Base-by-base conservation (phyloP, 352 stramenopile genomes). In the Globisporangium perplexum region DNA sequence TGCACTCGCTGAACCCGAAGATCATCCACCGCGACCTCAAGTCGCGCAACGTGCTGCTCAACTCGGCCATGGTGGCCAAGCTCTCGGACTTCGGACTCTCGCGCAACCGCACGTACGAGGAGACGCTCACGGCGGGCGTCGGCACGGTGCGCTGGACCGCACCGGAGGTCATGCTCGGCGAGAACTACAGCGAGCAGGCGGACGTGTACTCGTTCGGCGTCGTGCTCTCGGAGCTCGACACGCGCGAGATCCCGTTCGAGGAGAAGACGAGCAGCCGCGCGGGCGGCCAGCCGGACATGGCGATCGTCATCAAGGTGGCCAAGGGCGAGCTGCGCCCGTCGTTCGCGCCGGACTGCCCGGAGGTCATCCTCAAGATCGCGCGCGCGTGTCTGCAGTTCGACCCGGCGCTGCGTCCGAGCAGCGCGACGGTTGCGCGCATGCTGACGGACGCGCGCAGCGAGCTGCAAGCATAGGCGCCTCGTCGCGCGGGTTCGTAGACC, bases 191-290 rank as follows among this genome's bases (percentile, higher is more conserved):
- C 30, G 85, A 93, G 53, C 74, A 90, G 63, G 81, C 82, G 28
- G 85, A 95, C 52, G 79, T 95, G 47, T 95, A 92, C 76, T 93
- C 85, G 65, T 95, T 88, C 50, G 85, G 85, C 59, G 81, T 95
- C 50, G 84, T 95, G 57, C 72, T 95, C 24, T 90, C 74, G 42
- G 84, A 95, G 59, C 62, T 95, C 30, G 84, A 95, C 64, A 92
- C 84, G 57, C 84, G 75, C 44, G 82, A 91, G 69, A 93, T 95
- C 51, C 84, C 84, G 50, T 95, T 92, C 51, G 82, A 93, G 58
- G 80, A 91, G 63, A 88, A 92, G 65, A 85, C 79, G 62, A 80
- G 67, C 58, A 90, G 75, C 53, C 78, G 67, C 50, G 75, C 68
- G 4, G 72, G 63, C 3, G 75, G 76, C 18, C 70, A 69, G 23